These are phyloP conservation scores for Pyrenochaeta sp. DNA, from an alignment of 2,329 filamentous ascomycete species.

Conservation along the genomic window DNA sequence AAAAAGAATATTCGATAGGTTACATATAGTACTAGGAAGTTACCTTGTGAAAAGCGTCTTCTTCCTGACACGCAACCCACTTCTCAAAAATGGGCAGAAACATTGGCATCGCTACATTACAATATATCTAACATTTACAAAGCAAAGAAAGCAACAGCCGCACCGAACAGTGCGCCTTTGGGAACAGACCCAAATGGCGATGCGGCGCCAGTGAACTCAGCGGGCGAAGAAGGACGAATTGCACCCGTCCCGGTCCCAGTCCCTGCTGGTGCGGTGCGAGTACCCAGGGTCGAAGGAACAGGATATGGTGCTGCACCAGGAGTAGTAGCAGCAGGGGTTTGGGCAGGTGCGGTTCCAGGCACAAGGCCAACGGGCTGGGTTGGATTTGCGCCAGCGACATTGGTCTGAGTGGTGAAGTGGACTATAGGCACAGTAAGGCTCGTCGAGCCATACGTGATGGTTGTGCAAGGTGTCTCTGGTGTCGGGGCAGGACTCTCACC, in stretches of 20 bases:
- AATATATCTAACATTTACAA: constrained; percentile 30
- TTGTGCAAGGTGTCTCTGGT: constrained; percentile 39
- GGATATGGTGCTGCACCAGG: constrained; percentile 32
- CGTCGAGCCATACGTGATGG: constrained; percentile 54
- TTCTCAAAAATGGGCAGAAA: background rate
- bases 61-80: background rate
- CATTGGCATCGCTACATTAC: background rate
- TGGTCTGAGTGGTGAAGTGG: constrained; percentile 52
- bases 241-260: constrained; percentile 40
- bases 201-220: constrained; percentile 48
- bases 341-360: constrained; percentile 41
- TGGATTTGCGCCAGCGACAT: constrained; percentile 35
- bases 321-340: constrained; percentile 37
- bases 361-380: constrained; percentile 48
- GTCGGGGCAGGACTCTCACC: constrained; percentile 11
- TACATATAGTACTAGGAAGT: background rate
- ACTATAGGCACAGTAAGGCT: constrained; percentile 58
- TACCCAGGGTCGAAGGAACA: constrained; percentile 32
- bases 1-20: no score
- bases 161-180: constrained; percentile 37
- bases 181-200: constrained; percentile 31
- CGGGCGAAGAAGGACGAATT: constrained; percentile 23
- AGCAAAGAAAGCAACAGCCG: constrained; percentile 43
- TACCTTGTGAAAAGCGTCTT: background rate
- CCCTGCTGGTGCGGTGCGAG: constrained; percentile 31